These are phyloP conservation scores for Diplodia seriata DNA, from an alignment of 2,329 filamentous ascomycete genomes.

Conservation along the genomic window DNA sequence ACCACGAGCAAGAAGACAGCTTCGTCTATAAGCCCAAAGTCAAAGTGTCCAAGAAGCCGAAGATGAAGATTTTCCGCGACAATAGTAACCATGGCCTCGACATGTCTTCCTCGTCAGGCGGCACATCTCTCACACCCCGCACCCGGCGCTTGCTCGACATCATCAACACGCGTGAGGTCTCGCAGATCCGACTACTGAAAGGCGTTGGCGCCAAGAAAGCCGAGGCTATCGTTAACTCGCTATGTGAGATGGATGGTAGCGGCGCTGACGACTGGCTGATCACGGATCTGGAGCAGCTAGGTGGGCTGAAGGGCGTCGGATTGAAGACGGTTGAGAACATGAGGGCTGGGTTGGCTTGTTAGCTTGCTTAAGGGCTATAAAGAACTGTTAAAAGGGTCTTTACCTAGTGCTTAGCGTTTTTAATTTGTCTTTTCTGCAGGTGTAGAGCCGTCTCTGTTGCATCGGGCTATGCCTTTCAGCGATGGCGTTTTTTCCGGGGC, in stretches of 20 bases:
- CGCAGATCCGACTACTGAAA: constrained; percentile 69
- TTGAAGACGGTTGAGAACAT: constrained; percentile 60
- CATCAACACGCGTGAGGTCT: constrained; percentile 74
- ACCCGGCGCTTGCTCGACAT: constrained; percentile 70
- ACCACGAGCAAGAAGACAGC: constrained; percentile 47
- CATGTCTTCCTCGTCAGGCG: not conserved
- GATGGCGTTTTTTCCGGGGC: constrained; percentile 4
- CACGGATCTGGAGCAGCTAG: constrained; percentile 52
- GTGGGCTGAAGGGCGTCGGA: constrained; percentile 57
- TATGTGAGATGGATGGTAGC: constrained; percentile 56
- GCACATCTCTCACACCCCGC: constrained; percentile 52
- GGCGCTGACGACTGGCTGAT: constrained; percentile 37
- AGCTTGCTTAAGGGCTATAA: not conserved
- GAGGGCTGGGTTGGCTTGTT: constrained; percentile 48
- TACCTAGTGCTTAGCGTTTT: not conserved
- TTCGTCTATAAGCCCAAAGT: constrained; percentile 49
- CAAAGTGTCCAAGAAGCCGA: constrained; percentile 41
- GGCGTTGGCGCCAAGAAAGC: constrained; percentile 78
- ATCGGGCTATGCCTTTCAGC: constrained; percentile 11
- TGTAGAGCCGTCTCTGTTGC: not conserved
- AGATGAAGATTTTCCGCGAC: constrained; percentile 48
- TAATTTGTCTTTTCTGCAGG: not conserved
- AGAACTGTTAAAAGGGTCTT: not conserved
- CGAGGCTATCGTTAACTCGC: constrained; percentile 57
- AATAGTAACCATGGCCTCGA: constrained; percentile 34